Percentiles rank a stretch among this genome's conserved stretches.
phyloP scores from a whole-genome alignment of 176 grass and related monocot species.

The Cenchrus purpureus region DNA sequence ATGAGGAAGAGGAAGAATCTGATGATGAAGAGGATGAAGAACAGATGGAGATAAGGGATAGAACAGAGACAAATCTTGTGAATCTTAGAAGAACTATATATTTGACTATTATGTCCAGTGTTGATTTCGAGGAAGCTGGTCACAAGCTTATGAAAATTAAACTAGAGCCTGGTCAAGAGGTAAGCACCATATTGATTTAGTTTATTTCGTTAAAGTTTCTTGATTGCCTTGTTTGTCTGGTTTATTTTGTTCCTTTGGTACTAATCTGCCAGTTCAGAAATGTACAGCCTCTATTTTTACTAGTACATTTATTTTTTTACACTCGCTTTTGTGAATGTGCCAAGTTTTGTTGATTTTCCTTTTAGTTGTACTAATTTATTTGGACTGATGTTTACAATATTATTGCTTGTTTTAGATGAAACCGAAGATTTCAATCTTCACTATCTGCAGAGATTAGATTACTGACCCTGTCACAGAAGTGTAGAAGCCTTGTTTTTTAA shows the following conservation, averaged over 20 bases:
- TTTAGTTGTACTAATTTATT: not conserved
- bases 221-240: conserved; percentile 12
- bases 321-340: not conserved
- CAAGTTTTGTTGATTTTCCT: not conserved
- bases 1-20: conserved; percentile 75
- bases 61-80: conserved; percentile 89
- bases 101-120: conserved; percentile 98
- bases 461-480: not conserved
- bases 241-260: conserved; percentile 15
- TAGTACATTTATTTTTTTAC: not conserved
- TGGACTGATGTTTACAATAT: not conserved
- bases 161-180: conserved; percentile 97
- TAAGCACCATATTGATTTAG: conserved; percentile 39
- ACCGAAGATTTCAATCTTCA: not conserved
- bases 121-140: conserved; percentile 99
- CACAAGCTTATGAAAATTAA: conserved; percentile 98
- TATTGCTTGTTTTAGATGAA: not conserved
- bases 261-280: not conserved
- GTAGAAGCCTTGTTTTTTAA: not conserved
- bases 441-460: not conserved
- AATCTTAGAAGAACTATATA: conserved; percentile 97
- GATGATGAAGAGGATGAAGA: conserved; percentile 86
- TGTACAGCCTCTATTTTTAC: not conserved
- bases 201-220: conserved; percentile 2
- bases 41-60: conserved; percentile 88